Evolutionary conservation across 83 land plant species (phyloP).

Genomic region (Picea abies): DNA sequence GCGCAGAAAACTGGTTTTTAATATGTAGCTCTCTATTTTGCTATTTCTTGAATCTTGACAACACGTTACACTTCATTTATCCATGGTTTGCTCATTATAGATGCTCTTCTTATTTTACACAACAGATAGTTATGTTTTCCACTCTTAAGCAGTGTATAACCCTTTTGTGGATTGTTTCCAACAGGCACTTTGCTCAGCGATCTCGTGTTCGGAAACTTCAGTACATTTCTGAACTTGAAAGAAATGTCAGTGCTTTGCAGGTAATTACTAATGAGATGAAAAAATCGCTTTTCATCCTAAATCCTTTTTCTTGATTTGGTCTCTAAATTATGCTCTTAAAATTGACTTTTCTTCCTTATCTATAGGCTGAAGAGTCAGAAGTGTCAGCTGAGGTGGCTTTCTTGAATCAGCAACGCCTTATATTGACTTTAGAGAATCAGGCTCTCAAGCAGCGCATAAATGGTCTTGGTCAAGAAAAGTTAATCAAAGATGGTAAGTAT

Average conservation of each 20-base stretch:
- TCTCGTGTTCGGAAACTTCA: slow-evolving; percentile 88
- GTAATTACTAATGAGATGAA: slow-evolving; percentile 31
- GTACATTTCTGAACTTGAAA: no score
- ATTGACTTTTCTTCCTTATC: not conserved
- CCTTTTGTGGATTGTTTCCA: slow-evolving; percentile 13
- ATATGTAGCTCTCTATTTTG: not conserved
- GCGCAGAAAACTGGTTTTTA: not conserved
- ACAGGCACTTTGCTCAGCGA: slow-evolving; percentile 89
- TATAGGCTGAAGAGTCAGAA: slow-evolving; percentile 71
- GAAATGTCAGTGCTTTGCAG: slow-evolving; percentile 69
- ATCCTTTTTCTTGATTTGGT: not conserved
- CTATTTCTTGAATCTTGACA: not conserved
- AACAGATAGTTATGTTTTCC: not conserved
- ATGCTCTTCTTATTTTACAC: not conserved
- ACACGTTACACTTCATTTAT: not conserved
- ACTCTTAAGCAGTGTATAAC: not conserved
- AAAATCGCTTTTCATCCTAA: not conserved
- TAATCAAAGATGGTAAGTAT: slow-evolving; percentile 64
- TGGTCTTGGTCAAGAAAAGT: slow-evolving; percentile 68
- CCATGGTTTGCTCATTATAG: not conserved
- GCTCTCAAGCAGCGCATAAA: slow-evolving; percentile 76
- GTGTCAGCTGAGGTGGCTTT: slow-evolving; percentile 73
- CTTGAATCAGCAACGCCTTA: slow-evolving; percentile 63
- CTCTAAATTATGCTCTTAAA: not conserved
- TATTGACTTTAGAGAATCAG: slow-evolving; percentile 71